Percentiles rank a stretch among this genome's conserved stretches.
These are phyloP conservation scores for Mitragyna speciosa DNA, from an alignment of 257 asterid genomes.

Conservation along the genomic window DNA sequence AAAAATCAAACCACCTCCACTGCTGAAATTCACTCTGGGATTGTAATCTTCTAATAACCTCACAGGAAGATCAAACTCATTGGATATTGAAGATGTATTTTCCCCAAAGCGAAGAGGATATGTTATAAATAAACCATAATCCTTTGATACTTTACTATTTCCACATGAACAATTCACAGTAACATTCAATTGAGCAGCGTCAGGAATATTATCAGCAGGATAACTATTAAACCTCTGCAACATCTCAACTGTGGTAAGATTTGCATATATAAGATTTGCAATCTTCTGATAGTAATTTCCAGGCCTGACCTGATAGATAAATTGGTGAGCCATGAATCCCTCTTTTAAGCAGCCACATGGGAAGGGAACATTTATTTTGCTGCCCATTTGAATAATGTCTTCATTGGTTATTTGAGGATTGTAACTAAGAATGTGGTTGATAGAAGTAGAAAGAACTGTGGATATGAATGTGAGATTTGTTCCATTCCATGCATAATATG, in stretches of 20 bases:
- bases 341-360: constrained; percentile 46
- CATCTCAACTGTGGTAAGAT: constrained; percentile 60
- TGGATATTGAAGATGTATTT: constrained; percentile 35
- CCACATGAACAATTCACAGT: constrained; percentile 68
- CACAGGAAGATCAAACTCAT: constrained; percentile 36
- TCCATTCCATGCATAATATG: constrained; percentile 52
- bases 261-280: constrained; percentile 36
- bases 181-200: constrained; percentile 35
- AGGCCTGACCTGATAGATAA: constrained; percentile 32
- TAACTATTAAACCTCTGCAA: constrained; percentile 50
- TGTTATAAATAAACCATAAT: constrained; percentile 57
- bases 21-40: constrained; percentile 54
- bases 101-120: constrained; percentile 59
- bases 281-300: constrained; percentile 36
- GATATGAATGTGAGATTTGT: constrained; percentile 53
- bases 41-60: constrained; percentile 53
- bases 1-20: constrained; percentile 61
- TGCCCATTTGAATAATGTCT: constrained; percentile 27
- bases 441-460: constrained; percentile 38
- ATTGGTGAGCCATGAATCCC: constrained; percentile 56
- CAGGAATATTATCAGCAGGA: constrained; percentile 30
- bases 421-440: constrained; percentile 33
- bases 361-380: constrained; percentile 56
- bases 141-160: constrained; percentile 45
- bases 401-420: constrained; percentile 56